Evolutionary conservation across 805 yeast species (phyloP).

Genomic region (Lipomyces sp.): DNA sequence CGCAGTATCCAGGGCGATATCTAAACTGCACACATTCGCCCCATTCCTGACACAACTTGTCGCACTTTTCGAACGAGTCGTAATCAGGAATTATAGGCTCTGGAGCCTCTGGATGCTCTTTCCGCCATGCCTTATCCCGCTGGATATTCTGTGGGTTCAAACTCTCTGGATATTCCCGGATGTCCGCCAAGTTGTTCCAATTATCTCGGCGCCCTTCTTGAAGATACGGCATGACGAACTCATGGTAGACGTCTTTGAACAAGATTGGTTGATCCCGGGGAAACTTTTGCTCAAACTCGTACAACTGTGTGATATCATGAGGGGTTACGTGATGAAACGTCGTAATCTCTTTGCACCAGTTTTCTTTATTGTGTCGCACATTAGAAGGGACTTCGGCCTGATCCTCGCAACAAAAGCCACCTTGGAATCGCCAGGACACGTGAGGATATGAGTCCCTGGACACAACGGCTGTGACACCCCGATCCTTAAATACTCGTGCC

Average conservation of each 20-base stretch:
- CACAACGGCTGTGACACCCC: conserved; percentile 2
- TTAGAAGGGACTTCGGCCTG: conserved; percentile 36
- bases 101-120: conserved; percentile 2
- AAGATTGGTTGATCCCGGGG: conserved; percentile 33
- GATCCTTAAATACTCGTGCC: conserved; percentile 39
- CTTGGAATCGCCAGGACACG: conserved; percentile 43
- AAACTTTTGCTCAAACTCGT: conserved; percentile 45
- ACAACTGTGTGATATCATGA: conserved; percentile 35
- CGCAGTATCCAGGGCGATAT: conserved; percentile 17
- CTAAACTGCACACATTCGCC: conserved; percentile 25
- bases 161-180: conserved; percentile 2
- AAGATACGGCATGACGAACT: conserved; percentile 41
- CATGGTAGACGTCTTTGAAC: conserved; percentile 39
- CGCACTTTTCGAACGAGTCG: conserved; percentile 24
- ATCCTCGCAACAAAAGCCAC: conserved; percentile 23
- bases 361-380: conserved; percentile 25
- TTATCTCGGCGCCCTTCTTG: conserved; percentile 30
- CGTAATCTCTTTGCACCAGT: conserved; percentile 44
- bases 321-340: conserved; percentile 44
- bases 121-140: neutral
- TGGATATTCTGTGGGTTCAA: too few relatives aligned
- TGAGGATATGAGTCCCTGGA: conserved; percentile 30
- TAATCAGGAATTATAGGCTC: conserved; percentile 9
- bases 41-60: conserved; percentile 34
- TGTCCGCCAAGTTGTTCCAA: conserved; percentile 42